phyloP scores from a whole-genome alignment of 768 basidiomycete species.

The Xanthoconium purpureum region DNA sequence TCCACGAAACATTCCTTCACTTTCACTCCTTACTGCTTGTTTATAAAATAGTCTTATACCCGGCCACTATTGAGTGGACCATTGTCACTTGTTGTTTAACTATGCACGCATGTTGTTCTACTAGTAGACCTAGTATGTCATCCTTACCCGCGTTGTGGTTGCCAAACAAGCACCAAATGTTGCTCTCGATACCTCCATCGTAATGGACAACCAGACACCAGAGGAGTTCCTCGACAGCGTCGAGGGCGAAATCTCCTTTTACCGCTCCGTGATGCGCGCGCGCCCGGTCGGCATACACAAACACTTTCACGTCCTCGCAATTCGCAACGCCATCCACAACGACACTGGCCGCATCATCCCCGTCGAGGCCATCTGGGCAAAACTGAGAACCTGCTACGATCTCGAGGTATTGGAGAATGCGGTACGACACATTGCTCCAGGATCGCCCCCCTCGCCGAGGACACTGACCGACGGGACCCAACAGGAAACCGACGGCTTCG shows the following conservation, averaged over 20 bases:
- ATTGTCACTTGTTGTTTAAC: constrained; percentile 19
- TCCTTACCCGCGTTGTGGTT: constrained; percentile 5
- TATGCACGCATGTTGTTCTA: constrained; percentile 23
- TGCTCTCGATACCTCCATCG: neutral
- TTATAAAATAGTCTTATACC: constrained; percentile 31
- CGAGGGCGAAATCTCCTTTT: constrained; percentile 83
- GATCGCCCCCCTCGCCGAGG: neutral
- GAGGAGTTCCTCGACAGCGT: constrained; percentile 61
- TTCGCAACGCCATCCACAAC: constrained; percentile 66
- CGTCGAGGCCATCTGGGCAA: constrained; percentile 70
- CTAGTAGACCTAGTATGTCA: constrained; percentile 7
- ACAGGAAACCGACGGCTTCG: constrained; percentile 48
- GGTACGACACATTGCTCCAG: constrained; percentile 24
- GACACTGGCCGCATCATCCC: constrained; percentile 63
- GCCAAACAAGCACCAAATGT: constrained; percentile 22
- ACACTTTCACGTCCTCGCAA: constrained; percentile 76
- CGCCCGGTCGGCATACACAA: constrained; percentile 82
- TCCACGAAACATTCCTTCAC: constrained; percentile 17
- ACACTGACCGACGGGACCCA: neutral
- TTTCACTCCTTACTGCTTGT: constrained; percentile 25
- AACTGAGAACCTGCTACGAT: constrained; percentile 69
- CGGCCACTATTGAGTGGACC: constrained; percentile 7
- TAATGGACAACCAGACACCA: constrained; percentile 31
- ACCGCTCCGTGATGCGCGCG: constrained; percentile 75
- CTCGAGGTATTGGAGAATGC: constrained; percentile 71